These are phyloP conservation scores for Acer saccharum DNA, from an alignment of 345 rosid species.

Conservation along the genomic window DNA sequence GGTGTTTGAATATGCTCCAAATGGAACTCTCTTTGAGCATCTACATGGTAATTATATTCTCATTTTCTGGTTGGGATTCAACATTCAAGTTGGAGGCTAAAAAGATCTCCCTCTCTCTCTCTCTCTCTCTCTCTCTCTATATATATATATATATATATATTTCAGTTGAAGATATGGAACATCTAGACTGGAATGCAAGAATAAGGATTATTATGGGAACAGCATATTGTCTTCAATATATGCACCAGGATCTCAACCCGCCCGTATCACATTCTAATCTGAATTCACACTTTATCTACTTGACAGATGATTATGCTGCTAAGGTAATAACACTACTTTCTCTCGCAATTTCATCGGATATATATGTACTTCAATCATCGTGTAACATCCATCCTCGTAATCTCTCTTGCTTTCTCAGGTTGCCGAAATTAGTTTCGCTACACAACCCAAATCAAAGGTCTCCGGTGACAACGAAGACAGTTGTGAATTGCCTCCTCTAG, in stretches of 20 bases:
- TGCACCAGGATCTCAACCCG: slow-evolving; percentile 88
- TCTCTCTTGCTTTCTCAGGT: slow-evolving; percentile 41
- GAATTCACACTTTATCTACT: slow-evolving; percentile 44
- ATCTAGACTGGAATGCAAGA: slow-evolving; percentile 90
- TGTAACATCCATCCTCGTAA: background rate
- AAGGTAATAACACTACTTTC: slow-evolving; percentile 51
- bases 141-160: background rate
- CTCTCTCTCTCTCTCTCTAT: background rate
- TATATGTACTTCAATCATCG: background rate
- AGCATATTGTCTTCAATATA: slow-evolving; percentile 88
- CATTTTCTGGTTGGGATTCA: slow-evolving; percentile 2
- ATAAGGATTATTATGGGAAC: slow-evolving; percentile 87
- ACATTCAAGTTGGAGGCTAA: slow-evolving; percentile 8
- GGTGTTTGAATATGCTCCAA: slow-evolving; percentile 99
- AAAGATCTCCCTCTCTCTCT: slow-evolving; percentile 9
- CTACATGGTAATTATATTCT: slow-evolving; percentile 72
- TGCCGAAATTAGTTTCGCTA: slow-evolving; percentile 48
- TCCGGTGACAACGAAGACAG: slow-evolving; percentile 44
- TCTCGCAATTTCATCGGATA: background rate
- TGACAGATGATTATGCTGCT: slow-evolving; percentile 94
- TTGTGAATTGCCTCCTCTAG: slow-evolving; percentile 43
- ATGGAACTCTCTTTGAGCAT: slow-evolving; percentile 86
- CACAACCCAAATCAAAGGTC: slow-evolving; percentile 33
- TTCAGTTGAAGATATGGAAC: slow-evolving; percentile 82
- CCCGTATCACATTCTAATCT: slow-evolving; percentile 59